A percentile compares a stretch with the other conserved stretches of the same genome.
Evolutionary conservation across 2,329 filamentous ascomycete genomes (phyloP).

Genomic region (Colletotrichum sp.): DNA sequence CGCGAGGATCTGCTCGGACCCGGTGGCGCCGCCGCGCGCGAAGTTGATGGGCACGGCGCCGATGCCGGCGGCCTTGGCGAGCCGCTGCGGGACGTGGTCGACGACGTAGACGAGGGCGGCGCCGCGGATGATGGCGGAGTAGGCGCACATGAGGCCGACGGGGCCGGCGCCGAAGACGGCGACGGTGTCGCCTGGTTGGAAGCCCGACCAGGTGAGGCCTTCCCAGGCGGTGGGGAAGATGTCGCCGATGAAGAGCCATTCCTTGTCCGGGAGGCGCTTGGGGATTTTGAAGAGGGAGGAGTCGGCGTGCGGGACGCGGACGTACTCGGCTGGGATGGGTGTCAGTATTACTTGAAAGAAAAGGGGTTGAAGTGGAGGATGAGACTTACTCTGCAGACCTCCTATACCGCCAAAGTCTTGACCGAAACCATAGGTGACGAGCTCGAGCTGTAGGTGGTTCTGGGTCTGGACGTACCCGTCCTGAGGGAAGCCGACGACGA

Average conservation of each 20-base stretch:
- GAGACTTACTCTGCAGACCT: constrained; percentile 5
- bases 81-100: constrained; percentile 26
- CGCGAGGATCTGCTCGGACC: constrained; percentile 23
- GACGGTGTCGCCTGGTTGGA: constrained; percentile 63
- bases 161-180: constrained; percentile 69
- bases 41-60: constrained; percentile 28
- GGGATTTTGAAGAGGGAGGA: constrained; percentile 69
- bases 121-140: constrained; percentile 29
- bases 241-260: constrained; percentile 57
- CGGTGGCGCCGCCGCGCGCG: constrained; percentile 6
- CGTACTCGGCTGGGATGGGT: constrained; percentile 47
- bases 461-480: background rate
- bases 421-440: background rate
- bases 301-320: constrained; percentile 69
- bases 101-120: constrained; percentile 24
- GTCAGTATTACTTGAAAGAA: background rate
- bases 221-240: constrained; percentile 60
- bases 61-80: constrained; percentile 24
- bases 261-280: constrained; percentile 65
- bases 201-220: constrained; percentile 60
- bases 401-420: background rate
- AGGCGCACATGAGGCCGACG: constrained; percentile 61
- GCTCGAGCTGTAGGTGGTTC: background rate
- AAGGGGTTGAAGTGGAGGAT: background rate
- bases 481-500: constrained; percentile 36